These are phyloP conservation scores for Hanseniaspora mollemarum DNA, from an alignment of 805 yeast species.

Conservation along the genomic window DNA sequence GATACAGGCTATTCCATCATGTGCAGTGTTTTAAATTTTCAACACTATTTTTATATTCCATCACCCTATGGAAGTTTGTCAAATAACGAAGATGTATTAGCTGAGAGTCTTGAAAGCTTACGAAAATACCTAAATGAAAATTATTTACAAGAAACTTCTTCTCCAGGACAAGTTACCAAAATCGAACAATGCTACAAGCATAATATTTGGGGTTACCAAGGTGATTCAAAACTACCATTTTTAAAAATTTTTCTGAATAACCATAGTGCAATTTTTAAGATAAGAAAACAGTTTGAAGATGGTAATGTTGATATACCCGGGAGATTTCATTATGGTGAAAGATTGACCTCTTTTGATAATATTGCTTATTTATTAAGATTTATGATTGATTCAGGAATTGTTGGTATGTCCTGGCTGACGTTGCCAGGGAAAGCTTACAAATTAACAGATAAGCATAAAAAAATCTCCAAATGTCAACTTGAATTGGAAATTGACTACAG, in stretches of 20 bases:
- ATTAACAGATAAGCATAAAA: slow-evolving; percentile 30
- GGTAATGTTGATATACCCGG: slow-evolving; percentile 61
- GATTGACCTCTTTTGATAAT: slow-evolving; percentile 74
- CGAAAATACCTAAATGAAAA: slow-evolving; percentile 36
- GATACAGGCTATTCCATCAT: slow-evolving; percentile 75
- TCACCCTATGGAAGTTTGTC: slow-evolving; percentile 63
- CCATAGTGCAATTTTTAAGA: slow-evolving; percentile 51
- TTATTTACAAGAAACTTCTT: slow-evolving; percentile 27
- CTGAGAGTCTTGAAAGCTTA: slow-evolving; percentile 41
- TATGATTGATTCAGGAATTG: slow-evolving; percentile 84
- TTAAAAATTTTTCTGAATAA: slow-evolving; percentile 59
- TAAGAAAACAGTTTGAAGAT: slow-evolving; percentile 73
- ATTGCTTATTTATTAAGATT: slow-evolving; percentile 73
- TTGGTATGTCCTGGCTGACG: slow-evolving; percentile 96
- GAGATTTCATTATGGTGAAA: slow-evolving; percentile 43
- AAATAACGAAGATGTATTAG: slow-evolving; percentile 23
- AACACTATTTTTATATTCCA: slow-evolving; percentile 84
- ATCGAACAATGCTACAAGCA: slow-evolving; percentile 63
- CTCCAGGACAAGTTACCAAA: slow-evolving; percentile 42
- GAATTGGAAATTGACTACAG: slow-evolving; percentile 63
- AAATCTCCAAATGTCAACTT: slow-evolving; percentile 69
- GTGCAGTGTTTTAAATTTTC: slow-evolving; percentile 80
- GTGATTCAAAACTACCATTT: slow-evolving; percentile 66
- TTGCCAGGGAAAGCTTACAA: slow-evolving; percentile 64
- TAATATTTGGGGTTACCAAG: slow-evolving; percentile 87